Percentiles rank a stretch among this genome's conserved stretches.
phyloP scores from a whole-genome alignment of 225 moss, liverwort and hornwort species.

The Neckera pumila region DNA sequence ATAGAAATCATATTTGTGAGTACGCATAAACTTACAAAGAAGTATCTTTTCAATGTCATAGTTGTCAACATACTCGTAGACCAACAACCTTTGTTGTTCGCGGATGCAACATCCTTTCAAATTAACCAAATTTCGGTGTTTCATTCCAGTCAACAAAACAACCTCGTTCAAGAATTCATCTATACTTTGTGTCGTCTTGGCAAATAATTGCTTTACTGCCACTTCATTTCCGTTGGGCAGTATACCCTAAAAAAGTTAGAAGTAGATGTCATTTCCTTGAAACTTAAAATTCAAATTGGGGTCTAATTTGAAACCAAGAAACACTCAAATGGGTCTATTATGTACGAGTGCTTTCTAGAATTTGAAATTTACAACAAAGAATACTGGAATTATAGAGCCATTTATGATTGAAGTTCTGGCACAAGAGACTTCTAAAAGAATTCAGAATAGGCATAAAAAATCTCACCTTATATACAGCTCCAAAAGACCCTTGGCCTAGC shows the following conservation, averaged over 20 bases:
- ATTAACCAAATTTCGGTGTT: conserved; percentile 16
- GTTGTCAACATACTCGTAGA: conserved; percentile 43
- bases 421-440: not conserved
- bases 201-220: conserved; percentile 8
- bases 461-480: not conserved
- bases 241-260: not conserved
- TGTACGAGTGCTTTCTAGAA: too few species aligned
- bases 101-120: conserved; percentile 41
- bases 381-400: too few species aligned
- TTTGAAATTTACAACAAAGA: too few species aligned
- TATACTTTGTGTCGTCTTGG: not conserved
- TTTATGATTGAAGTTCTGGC: too few species aligned
- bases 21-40: not conserved
- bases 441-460: too few species aligned
- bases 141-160: conserved; percentile 28
- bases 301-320: not conserved
- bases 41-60: conserved; percentile 17
- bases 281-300: too few species aligned
- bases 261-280: too few species aligned
- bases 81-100: conserved; percentile 19
- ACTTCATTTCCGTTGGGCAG: not conserved
- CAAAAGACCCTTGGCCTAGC: not conserved
- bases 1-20: not conserved
- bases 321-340: not conserved
- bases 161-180: conserved; percentile 41